Evolutionary conservation across 139 green algal species (phyloP), one percentile per base, ranked within the genome.

Genomic region (Raphidocelis subcapitata): DNA sequence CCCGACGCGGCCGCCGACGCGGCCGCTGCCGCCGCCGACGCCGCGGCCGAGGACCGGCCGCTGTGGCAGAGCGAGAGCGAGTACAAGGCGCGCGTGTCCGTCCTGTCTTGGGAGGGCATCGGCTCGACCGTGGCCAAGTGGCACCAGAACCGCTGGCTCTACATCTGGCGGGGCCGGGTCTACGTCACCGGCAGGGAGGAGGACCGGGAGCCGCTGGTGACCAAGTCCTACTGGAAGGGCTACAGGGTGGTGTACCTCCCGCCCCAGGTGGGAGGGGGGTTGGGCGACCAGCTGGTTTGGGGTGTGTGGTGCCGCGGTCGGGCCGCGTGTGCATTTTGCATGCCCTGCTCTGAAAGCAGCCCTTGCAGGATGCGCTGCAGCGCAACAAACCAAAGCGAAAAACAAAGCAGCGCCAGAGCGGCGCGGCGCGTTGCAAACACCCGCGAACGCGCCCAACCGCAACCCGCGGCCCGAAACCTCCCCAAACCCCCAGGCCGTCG

Each of bases 11-110:
- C 5, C 32, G 41, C 32, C 33, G n/a, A 51, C n/a, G 62, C 62
- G n/a, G 32, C 41, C 16, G 65, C 47, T 23, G 65, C 41, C 26
- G 69, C 56, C 1, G 18, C 37, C 12, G 26, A 23, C 4, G 36
- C 70, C 3, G 14, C 60, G 15, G 60, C 60, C 2, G 36, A 54
- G 5, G 15, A 69, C 47, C 65, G 60, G 54, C 79, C 79, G 37
- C 76, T 85, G 54, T 88, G 82, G 82, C 49, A 81, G 29, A 80
- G 54, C 8, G 82, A 85, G 24, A 63, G 79, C 15, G 82, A 88
- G 82, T 85, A 84, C 64, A 62, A 37, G 3, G 51, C 23, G 12
- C 69, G 68, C 59, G 69, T 76, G 29, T 68, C 69, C 24, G 24
- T 82, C 57, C 65, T 86, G 60, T 24, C 36, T 20, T 83, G 81